Percentiles rank a stretch among this genome's conserved stretches.
These are phyloP conservation scores for Hibiscus tridactylites DNA, from an alignment of 345 rosid species.

Conservation along the genomic window DNA sequence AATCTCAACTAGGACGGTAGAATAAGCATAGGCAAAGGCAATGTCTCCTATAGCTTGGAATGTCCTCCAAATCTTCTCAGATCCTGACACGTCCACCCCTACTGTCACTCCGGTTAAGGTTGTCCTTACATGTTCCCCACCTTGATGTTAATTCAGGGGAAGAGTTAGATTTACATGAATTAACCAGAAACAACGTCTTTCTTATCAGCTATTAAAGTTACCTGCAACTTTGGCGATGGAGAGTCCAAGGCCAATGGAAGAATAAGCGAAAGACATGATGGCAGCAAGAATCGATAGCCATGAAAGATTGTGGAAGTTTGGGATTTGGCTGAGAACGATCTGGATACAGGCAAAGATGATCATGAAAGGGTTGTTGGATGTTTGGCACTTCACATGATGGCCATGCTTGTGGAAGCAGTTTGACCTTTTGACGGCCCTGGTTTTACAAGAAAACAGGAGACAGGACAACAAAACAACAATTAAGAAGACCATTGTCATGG, in stretches of 20 bases:
- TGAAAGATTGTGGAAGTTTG: constrained; percentile 75
- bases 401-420: constrained; percentile 75
- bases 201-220: constrained; percentile 4
- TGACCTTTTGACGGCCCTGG: constrained; percentile 71
- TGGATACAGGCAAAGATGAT: constrained; percentile 56
- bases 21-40: constrained; percentile 80
- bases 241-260: constrained; percentile 77
- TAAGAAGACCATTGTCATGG: background rate
- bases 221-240: constrained; percentile 54
- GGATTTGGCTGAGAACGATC: constrained; percentile 77
- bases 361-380: constrained; percentile 60
- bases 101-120: constrained; percentile 44
- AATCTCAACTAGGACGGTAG: constrained; percentile 73
- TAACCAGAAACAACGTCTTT: background rate
- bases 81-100: constrained; percentile 56
- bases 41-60: constrained; percentile 76
- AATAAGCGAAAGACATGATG: constrained; percentile 75
- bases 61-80: constrained; percentile 68
- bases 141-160: background rate
- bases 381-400: constrained; percentile 40
- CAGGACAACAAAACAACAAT: background rate
- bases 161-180: background rate
- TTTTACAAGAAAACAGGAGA: background rate
- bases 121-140: constrained; percentile 34
- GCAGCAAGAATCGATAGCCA: constrained; percentile 86